These are phyloP conservation scores for Ascochyta clinopodiicola DNA, from an alignment of 2,329 filamentous ascomycete species.

Conservation along the genomic window DNA sequence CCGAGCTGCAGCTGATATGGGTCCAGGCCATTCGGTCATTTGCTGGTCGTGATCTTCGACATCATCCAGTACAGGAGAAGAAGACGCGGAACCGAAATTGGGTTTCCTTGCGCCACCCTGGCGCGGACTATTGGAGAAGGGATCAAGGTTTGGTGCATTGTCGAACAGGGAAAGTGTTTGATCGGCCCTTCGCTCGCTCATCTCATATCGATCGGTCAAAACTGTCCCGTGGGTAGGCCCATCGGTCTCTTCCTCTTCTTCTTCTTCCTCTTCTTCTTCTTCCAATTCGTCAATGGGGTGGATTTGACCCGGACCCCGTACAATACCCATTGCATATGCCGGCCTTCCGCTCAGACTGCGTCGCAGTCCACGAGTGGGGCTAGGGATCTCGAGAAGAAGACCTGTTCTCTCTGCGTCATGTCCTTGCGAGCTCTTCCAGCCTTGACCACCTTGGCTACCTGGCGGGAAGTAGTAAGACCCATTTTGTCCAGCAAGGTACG, in stretches of 20 bases:
- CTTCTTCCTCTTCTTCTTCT: slow-evolving; percentile 48
- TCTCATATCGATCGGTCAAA: slow-evolving; percentile 29
- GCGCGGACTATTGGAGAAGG: slow-evolving; percentile 50
- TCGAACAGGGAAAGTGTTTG: slow-evolving; percentile 33
- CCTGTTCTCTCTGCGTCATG: slow-evolving; percentile 55
- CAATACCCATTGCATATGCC: slow-evolving; percentile 57
- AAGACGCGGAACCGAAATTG: slow-evolving; percentile 31
- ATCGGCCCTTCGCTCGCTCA: slow-evolving; percentile 29
- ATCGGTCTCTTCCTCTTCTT: slow-evolving; percentile 18
- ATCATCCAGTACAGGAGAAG: slow-evolving; percentile 31
- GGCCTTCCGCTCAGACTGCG: slow-evolving; percentile 49
- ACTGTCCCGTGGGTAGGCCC: slow-evolving; percentile 24
- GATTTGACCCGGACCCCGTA: slow-evolving; percentile 61
- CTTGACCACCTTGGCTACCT: slow-evolving; percentile 31
- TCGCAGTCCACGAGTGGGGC: slow-evolving; percentile 56
- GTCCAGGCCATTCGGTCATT: slow-evolving; percentile 23
- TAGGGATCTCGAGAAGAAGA: slow-evolving; percentile 56
- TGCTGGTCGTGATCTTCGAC: slow-evolving; percentile 1
- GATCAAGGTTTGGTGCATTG: slow-evolving; percentile 47
- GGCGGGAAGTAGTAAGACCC: slow-evolving; percentile 38
- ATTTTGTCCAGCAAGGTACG: slow-evolving; percentile 35
- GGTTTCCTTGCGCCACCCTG: slow-evolving; percentile 33
- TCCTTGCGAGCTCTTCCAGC: slow-evolving; percentile 40
- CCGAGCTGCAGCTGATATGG: slow-evolving; percentile 16
- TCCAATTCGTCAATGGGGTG: slow-evolving; percentile 69